A percentile compares a stretch with the other conserved stretches of the same genome.
Conservation (phyloP, 73 alveolate genomes). For the Paraurostyla sp. region DNA sequence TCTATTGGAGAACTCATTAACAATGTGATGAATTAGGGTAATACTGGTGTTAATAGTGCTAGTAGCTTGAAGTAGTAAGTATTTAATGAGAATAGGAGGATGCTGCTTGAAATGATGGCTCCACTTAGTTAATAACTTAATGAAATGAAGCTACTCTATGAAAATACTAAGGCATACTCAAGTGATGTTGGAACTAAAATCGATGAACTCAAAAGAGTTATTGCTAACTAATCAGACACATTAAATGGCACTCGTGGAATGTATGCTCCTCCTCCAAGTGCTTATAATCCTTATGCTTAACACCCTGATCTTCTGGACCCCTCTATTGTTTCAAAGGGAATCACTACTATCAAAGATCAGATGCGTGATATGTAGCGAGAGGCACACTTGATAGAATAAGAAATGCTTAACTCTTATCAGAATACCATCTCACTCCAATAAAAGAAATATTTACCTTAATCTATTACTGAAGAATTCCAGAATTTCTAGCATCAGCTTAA, state of each 20-base stretch:
- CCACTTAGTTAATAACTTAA: conserved; percentile 68
- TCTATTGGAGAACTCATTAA: conserved; percentile 62
- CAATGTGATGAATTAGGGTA: conserved; percentile 39
- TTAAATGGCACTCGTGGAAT: conserved; percentile 29
- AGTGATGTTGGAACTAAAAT: conserved; percentile 67
- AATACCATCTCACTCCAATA: conserved; percentile 9
- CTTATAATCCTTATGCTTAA: neutral
- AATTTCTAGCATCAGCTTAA: neutral
- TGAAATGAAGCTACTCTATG: conserved; percentile 71
- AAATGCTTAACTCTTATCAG: conserved; percentile 25
- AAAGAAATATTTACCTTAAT: conserved; percentile 46
- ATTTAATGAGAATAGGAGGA: conserved; percentile 63
- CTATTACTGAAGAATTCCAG: conserved; percentile 64
- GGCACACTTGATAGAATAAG: conserved; percentile 54
- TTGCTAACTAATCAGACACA: conserved; percentile 12
- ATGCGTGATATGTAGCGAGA: conserved; percentile 62
- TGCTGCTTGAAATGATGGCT: conserved; percentile 74
- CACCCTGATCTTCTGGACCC: conserved; percentile 27
- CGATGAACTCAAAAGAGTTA: conserved; percentile 64
- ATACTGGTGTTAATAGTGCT: conserved; percentile 17
- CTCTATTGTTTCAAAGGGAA: neutral
- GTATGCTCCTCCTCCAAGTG: no score
- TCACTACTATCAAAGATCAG: conserved; percentile 36
- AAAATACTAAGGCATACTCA: conserved; percentile 67
- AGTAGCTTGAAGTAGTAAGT: conserved; percentile 47